A percentile compares a stretch with the other conserved stretches of the same genome.
phyloP scores from a whole-genome alignment of 2,329 filamentous ascomycete species.

The Colletotrichum scovillei region DNA sequence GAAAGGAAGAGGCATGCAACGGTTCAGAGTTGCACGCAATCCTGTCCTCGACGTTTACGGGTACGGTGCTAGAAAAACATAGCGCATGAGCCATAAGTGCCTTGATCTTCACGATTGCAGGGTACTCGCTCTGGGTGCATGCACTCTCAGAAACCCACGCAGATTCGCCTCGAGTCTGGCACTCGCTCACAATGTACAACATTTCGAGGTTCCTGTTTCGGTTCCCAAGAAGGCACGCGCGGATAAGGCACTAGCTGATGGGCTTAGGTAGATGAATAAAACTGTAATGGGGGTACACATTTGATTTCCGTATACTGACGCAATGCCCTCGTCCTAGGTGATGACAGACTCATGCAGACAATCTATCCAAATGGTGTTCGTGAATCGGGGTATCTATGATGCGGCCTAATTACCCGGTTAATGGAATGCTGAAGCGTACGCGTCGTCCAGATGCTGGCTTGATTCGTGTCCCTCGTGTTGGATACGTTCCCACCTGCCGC shows the following conservation, averaged over 20 bases:
- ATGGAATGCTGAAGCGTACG: too few relatives aligned
- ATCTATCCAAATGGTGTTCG: too few relatives aligned
- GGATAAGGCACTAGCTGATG: constrained; percentile 36
- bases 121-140: background rate
- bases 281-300: constrained; percentile 32
- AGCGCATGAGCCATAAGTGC: constrained; percentile 18
- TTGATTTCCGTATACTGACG: background rate
- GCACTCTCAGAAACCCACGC: constrained; percentile 10
- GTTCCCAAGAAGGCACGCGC: constrained; percentile 30
- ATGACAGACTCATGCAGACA: too few relatives aligned
- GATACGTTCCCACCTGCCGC: background rate
- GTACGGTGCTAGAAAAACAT: constrained; percentile 4
- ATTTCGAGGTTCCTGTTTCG: constrained; percentile 31
- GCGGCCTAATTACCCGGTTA: too few relatives aligned
- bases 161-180: constrained; percentile 24
- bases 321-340: too few relatives aligned
- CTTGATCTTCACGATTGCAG: constrained; percentile 6
- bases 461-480: background rate
- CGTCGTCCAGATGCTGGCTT: too few relatives aligned
- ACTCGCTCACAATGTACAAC: constrained; percentile 35
- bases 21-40: constrained; percentile 5
- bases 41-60: constrained; percentile 7
- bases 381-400: too few relatives aligned
- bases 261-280: constrained; percentile 38
- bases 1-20: constrained; percentile 14